Conservation (phyloP, 192 early-diverging fungal species). For the Rhizophagus sp. region DNA sequence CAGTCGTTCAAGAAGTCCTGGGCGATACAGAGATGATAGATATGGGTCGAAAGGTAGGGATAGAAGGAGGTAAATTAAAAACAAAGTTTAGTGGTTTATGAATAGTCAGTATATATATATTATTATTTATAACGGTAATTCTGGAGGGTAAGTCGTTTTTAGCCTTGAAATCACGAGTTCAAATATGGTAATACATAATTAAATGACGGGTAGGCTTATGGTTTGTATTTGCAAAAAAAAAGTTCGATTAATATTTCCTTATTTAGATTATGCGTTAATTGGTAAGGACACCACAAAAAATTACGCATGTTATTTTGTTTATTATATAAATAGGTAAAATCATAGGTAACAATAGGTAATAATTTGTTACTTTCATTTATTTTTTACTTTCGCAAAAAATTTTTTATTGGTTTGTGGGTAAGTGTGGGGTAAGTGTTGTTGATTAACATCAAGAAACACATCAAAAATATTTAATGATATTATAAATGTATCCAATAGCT, state of each 20-base stretch:
- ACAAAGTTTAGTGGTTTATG: neutral
- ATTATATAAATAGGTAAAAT: slow-evolving; percentile 18
- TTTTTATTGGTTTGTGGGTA: slow-evolving; percentile 11
- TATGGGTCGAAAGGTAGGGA: slow-evolving; percentile 28
- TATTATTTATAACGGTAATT: neutral
- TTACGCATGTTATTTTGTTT: neutral
- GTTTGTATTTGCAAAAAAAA: slow-evolving; percentile 2
- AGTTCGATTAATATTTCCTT: neutral
- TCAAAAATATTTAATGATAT: neutral
- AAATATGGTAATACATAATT: neutral
- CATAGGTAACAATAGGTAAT: slow-evolving; percentile 17
- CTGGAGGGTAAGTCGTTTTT: neutral
- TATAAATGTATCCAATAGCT: neutral
- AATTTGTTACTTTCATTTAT: slow-evolving; percentile 10
- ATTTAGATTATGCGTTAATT: neutral
- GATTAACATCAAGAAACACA: neutral
- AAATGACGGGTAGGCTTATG: slow-evolving; percentile 3
- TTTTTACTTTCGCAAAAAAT: neutral
- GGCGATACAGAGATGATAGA: slow-evolving; percentile 21
- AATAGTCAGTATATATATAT: neutral
- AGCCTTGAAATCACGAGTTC: neutral
- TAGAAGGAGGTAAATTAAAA: slow-evolving; percentile 19
- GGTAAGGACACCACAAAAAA: neutral
- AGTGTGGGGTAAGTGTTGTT: slow-evolving; percentile 15
- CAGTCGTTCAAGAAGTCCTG: slow-evolving; percentile 37